These are phyloP conservation scores for Polygonum aviculare DNA, from an alignment of 148 eudicot species.

Conservation along the genomic window DNA sequence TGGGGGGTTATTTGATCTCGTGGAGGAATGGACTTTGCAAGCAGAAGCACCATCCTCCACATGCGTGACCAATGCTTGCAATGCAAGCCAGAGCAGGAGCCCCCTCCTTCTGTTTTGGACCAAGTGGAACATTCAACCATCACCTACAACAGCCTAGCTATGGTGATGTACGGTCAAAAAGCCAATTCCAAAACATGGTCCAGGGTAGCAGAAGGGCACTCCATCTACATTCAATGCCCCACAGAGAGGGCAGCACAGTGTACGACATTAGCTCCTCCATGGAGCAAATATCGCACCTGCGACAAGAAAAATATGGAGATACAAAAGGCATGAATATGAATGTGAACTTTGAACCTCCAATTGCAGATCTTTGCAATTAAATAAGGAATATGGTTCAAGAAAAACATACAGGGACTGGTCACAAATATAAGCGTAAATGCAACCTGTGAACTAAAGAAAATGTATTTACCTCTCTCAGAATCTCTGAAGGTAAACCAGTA, in stretches of 20 bases:
- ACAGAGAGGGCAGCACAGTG: conserved; percentile 78
- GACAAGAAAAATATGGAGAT: conserved; percentile 64
- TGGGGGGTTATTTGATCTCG: conserved; percentile 13
- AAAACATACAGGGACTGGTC: background rate
- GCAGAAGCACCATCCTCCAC: conserved; percentile 70
- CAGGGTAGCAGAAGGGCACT: conserved; percentile 42
- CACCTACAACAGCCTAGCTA: conserved; percentile 59
- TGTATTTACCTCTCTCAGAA: conserved; percentile 68
- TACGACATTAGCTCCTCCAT: conserved; percentile 97
- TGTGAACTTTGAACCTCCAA: conserved; percentile 41
- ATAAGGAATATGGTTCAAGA: conserved; percentile 10
- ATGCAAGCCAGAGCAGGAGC: conserved; percentile 65
- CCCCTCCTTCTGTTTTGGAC: conserved; percentile 68
- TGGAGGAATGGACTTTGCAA: conserved; percentile 36
- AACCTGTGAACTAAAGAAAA: background rate
- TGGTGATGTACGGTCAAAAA: conserved; percentile 57
- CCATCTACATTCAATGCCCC: conserved; percentile 58
- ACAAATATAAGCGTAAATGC: background rate
- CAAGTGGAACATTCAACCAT: conserved; percentile 82
- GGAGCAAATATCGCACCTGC: conserved; percentile 99
- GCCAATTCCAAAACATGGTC: conserved; percentile 70
- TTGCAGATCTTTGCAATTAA: conserved; percentile 28
- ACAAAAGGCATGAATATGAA: conserved; percentile 42
- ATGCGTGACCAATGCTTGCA: conserved; percentile 52
- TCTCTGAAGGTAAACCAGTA: conserved; percentile 74